Base-by-base conservation (phyloP, 495 filamentous ascomycete genomes). In the Trichoderma virens region DNA sequence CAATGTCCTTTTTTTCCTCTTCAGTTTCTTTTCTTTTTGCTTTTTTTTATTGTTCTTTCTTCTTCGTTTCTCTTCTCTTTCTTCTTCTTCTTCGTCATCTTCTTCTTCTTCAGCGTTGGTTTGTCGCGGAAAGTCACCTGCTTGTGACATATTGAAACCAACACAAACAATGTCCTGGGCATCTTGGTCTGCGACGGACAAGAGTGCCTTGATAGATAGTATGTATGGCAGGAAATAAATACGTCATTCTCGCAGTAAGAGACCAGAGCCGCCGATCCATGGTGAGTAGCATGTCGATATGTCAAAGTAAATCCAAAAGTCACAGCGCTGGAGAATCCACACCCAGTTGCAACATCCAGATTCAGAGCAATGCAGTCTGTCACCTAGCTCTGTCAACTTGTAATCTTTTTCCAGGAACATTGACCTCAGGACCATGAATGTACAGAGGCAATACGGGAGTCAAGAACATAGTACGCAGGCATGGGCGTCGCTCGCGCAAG, bases 261-360 rank as follows among this genome's bases (percentile, higher is more conserved):
- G 51, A 27, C 20, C 51, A 56, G 45, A 45, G 20, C 20, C 43
- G 20, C 16, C 4, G 45, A 51, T 30, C 51, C 51, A 30, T 56
- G 27, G 20, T 23, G 23, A 31, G 23, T 9, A 56, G 25, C 11
- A 27, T 56, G 13, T 30, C 51, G 51, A 31, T 25, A 56, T 56
- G 25, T 56, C 51, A 56, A 30, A 18, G 51, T 25, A 25, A 56
- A 27, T 56, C 51, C 51, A 56, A 56, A 56, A 56, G 51, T 56
- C 51, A 56, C 51, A 28, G 51, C 51, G 28, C 25, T 56, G 47
- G 23, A 56, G 16, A 2, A 28, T 56, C 25, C 51, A 30, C 23
- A 8, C 13, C 13, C 25, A 5, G 27, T 56, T 56, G 51, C 51
- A 30, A 13, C 51, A 6, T 35, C 18, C 51, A 14, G 27, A 13